Percentiles rank a stretch among this genome's conserved stretches.
Evolutionary conservation across 352 stramenopile species (phyloP).

Genomic region (Aphanomyces stellatus): DNA sequence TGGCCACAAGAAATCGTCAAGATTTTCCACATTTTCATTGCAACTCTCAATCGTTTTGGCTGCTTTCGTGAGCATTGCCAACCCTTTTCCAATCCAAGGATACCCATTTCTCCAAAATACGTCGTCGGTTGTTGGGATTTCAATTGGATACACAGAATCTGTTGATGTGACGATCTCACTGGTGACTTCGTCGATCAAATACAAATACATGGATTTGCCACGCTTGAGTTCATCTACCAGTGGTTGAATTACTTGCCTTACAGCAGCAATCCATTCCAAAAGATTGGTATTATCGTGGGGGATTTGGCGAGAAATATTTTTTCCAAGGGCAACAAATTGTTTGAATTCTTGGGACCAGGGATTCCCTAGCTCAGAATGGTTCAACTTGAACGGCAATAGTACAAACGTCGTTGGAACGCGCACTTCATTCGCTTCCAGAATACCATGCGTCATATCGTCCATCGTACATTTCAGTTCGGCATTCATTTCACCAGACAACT

Average conservation of each 20-base stretch:
- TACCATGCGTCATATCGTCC: neutral
- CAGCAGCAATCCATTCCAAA: too few species aligned
- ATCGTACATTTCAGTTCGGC: neutral
- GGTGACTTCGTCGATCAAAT: neutral
- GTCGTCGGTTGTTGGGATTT: too few species aligned
- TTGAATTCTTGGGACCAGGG: neutral
- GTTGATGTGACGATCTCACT: neutral
- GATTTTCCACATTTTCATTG: too few species aligned
- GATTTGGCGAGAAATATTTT: neutral
- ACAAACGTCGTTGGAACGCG: neutral
- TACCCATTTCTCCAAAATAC: too few species aligned
- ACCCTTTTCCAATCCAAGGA: too few species aligned
- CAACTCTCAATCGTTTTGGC: too few species aligned
- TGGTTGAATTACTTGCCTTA: too few species aligned
- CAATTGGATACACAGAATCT: neutral
- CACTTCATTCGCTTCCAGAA: neutral
- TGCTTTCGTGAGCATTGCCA: too few species aligned
- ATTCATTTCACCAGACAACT: neutral
- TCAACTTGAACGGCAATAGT: neutral
- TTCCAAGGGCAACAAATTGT: neutral
- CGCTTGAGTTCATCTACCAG: neutral
- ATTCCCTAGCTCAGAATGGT: neutral
- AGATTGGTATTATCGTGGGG: too few species aligned
- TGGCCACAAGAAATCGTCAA: too few species aligned
- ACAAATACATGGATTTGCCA: neutral